Conservation (phyloP, 345 rosid species). For the Conringia planisiliqua region DNA sequence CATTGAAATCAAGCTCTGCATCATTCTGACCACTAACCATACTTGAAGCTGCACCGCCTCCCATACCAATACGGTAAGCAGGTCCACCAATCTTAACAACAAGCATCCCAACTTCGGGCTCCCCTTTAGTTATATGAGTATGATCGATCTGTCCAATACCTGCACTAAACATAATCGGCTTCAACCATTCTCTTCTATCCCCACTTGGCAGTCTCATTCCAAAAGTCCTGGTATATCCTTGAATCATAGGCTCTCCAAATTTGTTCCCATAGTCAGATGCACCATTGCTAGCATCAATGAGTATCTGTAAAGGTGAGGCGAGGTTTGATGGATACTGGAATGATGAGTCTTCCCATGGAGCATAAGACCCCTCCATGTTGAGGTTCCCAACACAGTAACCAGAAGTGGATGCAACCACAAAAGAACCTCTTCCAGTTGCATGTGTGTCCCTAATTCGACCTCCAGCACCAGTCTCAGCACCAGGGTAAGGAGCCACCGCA, state of each 20-base stretch:
- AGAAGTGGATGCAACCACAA: constrained; percentile 78
- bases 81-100: constrained; percentile 98
- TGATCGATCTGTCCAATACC: constrained; percentile 98
- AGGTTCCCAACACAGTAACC: constrained; percentile 94
- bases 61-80: constrained; percentile 96
- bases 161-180: constrained; percentile 94
- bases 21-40: constrained; percentile 98
- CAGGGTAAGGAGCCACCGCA: constrained; percentile 98
- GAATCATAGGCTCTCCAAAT: constrained; percentile 94
- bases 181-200: constrained; percentile 93
- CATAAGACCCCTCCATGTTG: constrained; percentile 67
- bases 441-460: constrained; percentile 97
- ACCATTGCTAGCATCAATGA: constrained; percentile 89
- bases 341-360: constrained; percentile 89
- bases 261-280: constrained; percentile 97
- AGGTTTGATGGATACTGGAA: constrained; percentile 72
- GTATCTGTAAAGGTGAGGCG: constrained; percentile 89
- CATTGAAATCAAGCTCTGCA: constrained; percentile 96
- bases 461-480: constrained; percentile 97
- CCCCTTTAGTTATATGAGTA: constrained; percentile 71
- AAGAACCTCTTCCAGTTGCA: constrained; percentile 97
- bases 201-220: constrained; percentile 96
- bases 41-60: constrained; percentile 98
- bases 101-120: constrained; percentile 86
- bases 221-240: constrained; percentile 83